A percentile compares a stretch with the other conserved stretches of the same genome.
Evolutionary conservation across 2,329 filamentous ascomycete genomes (phyloP).

Genomic region (Elsinoe australis): DNA sequence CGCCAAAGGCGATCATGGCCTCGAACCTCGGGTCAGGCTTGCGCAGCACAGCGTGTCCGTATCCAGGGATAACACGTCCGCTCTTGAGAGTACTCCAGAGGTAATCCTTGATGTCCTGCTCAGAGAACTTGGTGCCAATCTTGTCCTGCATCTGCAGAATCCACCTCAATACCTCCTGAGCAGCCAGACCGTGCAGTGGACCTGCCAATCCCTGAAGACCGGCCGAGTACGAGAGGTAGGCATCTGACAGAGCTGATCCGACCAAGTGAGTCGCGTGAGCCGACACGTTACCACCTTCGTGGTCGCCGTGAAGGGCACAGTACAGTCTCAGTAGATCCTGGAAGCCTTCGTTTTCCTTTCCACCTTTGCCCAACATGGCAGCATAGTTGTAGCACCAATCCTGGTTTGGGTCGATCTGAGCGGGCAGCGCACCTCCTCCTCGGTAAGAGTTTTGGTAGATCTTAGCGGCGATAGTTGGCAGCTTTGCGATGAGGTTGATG

Average conservation of each 20-base stretch:
- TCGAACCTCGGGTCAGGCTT: slow-evolving; percentile 96
- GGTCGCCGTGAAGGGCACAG: slow-evolving; percentile 92
- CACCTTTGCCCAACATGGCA: slow-evolving; percentile 85
- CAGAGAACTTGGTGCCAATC: slow-evolving; percentile 69
- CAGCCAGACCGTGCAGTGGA: slow-evolving; percentile 86
- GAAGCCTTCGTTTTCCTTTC: slow-evolving; percentile 83
- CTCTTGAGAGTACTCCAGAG: slow-evolving; percentile 91
- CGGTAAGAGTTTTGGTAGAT: slow-evolving; percentile 91
- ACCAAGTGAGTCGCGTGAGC: slow-evolving; percentile 93
- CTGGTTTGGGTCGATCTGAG: slow-evolving; percentile 70
- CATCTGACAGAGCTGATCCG: slow-evolving; percentile 86
- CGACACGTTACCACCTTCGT: slow-evolving; percentile 96
- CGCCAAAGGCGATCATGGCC: slow-evolving; percentile 92
- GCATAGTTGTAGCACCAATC: slow-evolving; percentile 99
- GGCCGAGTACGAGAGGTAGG: slow-evolving; percentile 92
- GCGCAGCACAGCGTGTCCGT: slow-evolving; percentile 90
- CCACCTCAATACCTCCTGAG: slow-evolving; percentile 95
- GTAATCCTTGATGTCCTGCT: slow-evolving; percentile 78
- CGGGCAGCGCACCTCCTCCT: slow-evolving; percentile 63
- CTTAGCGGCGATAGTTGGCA: slow-evolving; percentile 92
- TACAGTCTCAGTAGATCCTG: slow-evolving; percentile 92
- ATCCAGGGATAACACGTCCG: slow-evolving; percentile 87
- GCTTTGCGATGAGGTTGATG: slow-evolving; percentile 88
- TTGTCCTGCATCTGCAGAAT: slow-evolving; percentile 90
- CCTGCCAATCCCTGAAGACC: slow-evolving; percentile 92